Conservation (phyloP, 805 yeast genomes). For the Candida ficus region DNA sequence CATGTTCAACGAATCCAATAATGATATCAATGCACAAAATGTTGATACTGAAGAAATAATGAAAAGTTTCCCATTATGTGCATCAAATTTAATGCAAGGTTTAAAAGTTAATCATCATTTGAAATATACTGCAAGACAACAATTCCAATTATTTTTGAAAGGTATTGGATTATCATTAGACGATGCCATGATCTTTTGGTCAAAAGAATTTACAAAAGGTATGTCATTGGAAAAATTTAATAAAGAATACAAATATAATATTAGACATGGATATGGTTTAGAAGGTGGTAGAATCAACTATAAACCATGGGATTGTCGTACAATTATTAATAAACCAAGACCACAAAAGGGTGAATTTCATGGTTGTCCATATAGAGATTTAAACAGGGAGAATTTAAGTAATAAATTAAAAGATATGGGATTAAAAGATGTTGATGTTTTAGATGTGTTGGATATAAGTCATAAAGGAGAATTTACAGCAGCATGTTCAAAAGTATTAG, state of each 20-base stretch:
- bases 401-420: slow-evolving; percentile 59
- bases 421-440: slow-evolving; percentile 51
- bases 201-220: slow-evolving; percentile 58
- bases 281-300: slow-evolving; percentile 88
- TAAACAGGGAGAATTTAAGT: slow-evolving; percentile 58
- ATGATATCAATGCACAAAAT: slow-evolving; percentile 55
- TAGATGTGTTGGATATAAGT: slow-evolving; percentile 62
- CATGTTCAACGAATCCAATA: slow-evolving; percentile 18
- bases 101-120: slow-evolving; percentile 63
- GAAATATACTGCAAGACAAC: slow-evolving; percentile 79
- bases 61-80: slow-evolving; percentile 80
- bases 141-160: slow-evolving; percentile 76
- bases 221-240: slow-evolving; percentile 70
- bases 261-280: slow-evolving; percentile 85
- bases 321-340: slow-evolving; percentile 66
- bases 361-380: slow-evolving; percentile 90
- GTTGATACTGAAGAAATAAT: slow-evolving; percentile 50
- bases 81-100: slow-evolving; percentile 59
- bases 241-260: slow-evolving; percentile 84
- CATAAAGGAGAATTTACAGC: slow-evolving; percentile 67
- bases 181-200: slow-evolving; percentile 86
- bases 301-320: slow-evolving; percentile 79
- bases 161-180: slow-evolving; percentile 86
- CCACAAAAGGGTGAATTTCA: slow-evolving; percentile 69
- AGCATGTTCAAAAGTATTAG: slow-evolving; percentile 90